Evolutionary conservation across 495 filamentous ascomycete species (phyloP).

Genomic region (Sordaria brevicollis): DNA sequence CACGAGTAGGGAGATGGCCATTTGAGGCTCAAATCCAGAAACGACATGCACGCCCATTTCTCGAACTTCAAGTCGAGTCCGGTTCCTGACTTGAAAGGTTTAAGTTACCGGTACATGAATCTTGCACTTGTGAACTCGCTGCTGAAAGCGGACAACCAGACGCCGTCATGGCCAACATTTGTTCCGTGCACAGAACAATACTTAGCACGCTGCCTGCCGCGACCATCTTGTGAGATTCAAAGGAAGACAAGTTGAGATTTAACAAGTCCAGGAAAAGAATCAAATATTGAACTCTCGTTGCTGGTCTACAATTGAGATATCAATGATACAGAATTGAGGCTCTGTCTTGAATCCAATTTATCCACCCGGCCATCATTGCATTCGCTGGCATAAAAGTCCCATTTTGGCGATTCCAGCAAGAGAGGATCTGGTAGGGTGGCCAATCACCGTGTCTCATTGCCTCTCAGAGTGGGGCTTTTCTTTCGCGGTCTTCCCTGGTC

Average conservation of each 20-base stretch:
- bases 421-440: neutral
- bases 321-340: neutral
- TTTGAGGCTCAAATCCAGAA: neutral
- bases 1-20: neutral
- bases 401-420: neutral
- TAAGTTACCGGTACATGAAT: too few species aligned
- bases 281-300: neutral
- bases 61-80: neutral
- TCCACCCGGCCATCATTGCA: neutral
- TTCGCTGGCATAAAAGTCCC: neutral
- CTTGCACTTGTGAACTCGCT: neutral
- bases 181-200: neutral
- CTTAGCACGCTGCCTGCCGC: neutral
- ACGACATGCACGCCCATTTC: too few species aligned
- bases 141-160: neutral
- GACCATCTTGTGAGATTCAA: neutral
- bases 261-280: neutral
- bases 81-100: neutral
- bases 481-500: constrained; percentile 1
- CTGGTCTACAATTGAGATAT: too few species aligned
- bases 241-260: neutral
- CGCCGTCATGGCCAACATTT: neutral
- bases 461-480: constrained; percentile 22
- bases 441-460: neutral
- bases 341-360: neutral